phyloP scores from a whole-genome alignment of 169 alveolate genomes.

The Plasmodium gonderi region DNA sequence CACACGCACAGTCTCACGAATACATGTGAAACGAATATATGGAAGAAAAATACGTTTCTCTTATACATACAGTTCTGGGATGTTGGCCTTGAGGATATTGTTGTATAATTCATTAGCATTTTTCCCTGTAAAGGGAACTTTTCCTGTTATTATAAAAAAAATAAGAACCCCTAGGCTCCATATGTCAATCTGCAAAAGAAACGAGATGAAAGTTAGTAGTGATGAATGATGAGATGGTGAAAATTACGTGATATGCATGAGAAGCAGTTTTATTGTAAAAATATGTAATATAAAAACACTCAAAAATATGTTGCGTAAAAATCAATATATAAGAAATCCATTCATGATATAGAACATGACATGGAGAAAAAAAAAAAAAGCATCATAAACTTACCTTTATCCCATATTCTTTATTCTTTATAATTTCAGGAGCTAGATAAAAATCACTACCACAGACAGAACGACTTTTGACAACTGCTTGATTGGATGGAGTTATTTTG shows the following conservation, averaged over 20 bases:
- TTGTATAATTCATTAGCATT: slow-evolving; percentile 67
- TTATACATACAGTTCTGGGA: slow-evolving; percentile 46
- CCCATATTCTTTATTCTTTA: slow-evolving; percentile 87
- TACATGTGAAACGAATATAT: neutral
- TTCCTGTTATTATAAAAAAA: slow-evolving; percentile 80
- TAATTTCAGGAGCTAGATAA: slow-evolving; percentile 89
- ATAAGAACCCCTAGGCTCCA: slow-evolving; percentile 81
- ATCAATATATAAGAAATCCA: too few relatives aligned
- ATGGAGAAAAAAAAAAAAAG: neutral
- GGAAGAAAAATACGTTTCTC: neutral
- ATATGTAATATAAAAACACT: too few relatives aligned
- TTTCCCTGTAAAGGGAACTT: slow-evolving; percentile 77
- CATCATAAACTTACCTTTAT: slow-evolving; percentile 19
- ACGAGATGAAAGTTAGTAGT: too few relatives aligned
- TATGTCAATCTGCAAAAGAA: slow-evolving; percentile 62
- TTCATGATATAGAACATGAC: too few relatives aligned
- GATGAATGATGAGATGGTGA: too few relatives aligned
- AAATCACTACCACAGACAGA: slow-evolving; percentile 90
- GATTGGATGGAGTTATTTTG: slow-evolving; percentile 83
- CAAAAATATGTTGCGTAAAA: too few relatives aligned
- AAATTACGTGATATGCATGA: too few relatives aligned
- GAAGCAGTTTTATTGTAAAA: too few relatives aligned
- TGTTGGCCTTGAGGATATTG: slow-evolving; percentile 59
- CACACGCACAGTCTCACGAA: neutral
- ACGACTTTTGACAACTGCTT: slow-evolving; percentile 83